These are phyloP conservation scores for Aspergillus thermomutatus DNA, from an alignment of 2,329 filamentous ascomycete species.

Conservation along the genomic window DNA sequence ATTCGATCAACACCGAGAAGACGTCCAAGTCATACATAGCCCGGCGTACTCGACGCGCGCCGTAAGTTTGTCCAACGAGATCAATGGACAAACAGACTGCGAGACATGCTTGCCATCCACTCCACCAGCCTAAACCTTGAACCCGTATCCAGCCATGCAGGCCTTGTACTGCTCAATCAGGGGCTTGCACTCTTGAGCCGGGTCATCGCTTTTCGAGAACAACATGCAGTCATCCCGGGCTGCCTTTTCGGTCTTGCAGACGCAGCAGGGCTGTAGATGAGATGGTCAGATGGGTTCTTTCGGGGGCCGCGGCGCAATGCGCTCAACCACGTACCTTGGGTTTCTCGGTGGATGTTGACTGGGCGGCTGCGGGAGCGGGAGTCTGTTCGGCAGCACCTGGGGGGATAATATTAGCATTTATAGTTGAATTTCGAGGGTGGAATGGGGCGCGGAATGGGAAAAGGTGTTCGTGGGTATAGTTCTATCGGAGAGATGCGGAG, in stretches of 20 bases:
- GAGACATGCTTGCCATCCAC: constrained; percentile 14
- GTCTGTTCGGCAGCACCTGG: constrained; percentile 19
- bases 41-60: background rate
- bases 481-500: constrained; percentile 1
- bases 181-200: constrained; percentile 73
- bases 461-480: constrained; percentile 2
- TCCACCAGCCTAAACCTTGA: constrained; percentile 53
- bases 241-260: constrained; percentile 93
- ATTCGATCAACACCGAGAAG: background rate
- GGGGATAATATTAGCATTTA: constrained; percentile 1
- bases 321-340: constrained; percentile 31
- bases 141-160: constrained; percentile 93
- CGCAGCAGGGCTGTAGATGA: constrained; percentile 76
- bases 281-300: background rate
- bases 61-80: background rate
- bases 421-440: background rate
- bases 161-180: constrained; percentile 80
- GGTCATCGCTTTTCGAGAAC: constrained; percentile 81
- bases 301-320: background rate
- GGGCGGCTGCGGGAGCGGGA: constrained; percentile 17
- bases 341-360: constrained; percentile 30
- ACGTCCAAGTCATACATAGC: too few species aligned
- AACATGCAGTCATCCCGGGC: constrained; percentile 98
- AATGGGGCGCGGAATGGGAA: background rate
- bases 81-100: background rate